These are phyloP conservation scores for Colletotrichum chrysophilum DNA, from an alignment of 2,329 filamentous ascomycete genomes.

Conservation along the genomic window DNA sequence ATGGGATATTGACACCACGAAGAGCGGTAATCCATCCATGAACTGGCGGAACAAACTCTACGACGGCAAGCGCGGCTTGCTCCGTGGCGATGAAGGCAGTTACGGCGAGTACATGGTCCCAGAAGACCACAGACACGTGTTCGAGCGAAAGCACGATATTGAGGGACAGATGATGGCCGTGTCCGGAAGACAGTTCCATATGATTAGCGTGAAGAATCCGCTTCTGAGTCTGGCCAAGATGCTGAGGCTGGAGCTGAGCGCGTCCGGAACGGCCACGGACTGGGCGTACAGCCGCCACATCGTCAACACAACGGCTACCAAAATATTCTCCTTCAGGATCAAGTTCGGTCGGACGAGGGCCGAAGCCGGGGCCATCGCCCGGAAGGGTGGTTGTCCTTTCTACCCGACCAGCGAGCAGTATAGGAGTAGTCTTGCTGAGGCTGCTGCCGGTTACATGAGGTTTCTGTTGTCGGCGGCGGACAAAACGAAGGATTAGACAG, in stretches of 20 bases:
- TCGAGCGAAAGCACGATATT: constrained; percentile 28
- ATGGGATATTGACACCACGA: constrained; percentile 61
- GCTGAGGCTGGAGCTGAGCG: background rate
- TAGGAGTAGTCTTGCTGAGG: constrained; percentile 46
- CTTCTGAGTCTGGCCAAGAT: too few relatives aligned
- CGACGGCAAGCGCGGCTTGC: constrained; percentile 51
- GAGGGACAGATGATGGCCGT: constrained; percentile 40
- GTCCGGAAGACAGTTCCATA: constrained; percentile 34
- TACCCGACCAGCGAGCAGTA: constrained; percentile 50
- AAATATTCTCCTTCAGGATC: constrained; percentile 47
- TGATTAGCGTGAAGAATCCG: too few relatives aligned
- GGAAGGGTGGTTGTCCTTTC: constrained; percentile 34
- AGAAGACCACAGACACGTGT: constrained; percentile 30
- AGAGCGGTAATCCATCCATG: constrained; percentile 45
- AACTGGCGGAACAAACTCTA: constrained; percentile 58
- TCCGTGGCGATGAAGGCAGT: background rate
- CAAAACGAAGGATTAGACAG: background rate
- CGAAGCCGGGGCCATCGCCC: background rate
- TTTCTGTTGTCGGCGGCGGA: constrained; percentile 29
- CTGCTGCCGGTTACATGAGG: constrained; percentile 52
- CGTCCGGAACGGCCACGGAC: constrained; percentile 48
- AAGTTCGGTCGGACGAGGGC: constrained; percentile 45
- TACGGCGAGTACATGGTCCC: constrained; percentile 51
- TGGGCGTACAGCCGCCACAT: constrained; percentile 51
- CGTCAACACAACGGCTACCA: constrained; percentile 29